phyloP scores from a whole-genome alignment of 176 grass and related monocot genomes.

The Olyra latifolia region DNA sequence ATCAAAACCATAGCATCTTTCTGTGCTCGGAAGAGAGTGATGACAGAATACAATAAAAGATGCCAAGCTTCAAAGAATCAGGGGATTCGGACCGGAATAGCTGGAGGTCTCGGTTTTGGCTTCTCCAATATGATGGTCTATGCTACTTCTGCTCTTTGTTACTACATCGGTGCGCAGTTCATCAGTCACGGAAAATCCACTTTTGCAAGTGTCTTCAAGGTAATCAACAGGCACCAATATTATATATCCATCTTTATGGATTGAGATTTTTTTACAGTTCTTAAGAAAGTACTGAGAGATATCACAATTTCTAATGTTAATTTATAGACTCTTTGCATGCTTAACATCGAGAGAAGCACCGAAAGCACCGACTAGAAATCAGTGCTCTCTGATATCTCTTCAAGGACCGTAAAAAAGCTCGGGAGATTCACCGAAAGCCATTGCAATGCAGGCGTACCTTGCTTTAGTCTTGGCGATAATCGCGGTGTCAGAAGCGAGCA shows the following conservation, averaged over 20 bases:
- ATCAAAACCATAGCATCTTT: slow-evolving; percentile 83
- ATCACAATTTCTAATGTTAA: no score
- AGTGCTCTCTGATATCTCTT: no score
- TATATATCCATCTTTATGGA: neutral
- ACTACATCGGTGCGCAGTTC: slow-evolving; percentile 45
- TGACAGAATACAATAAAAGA: slow-evolving; percentile 31
- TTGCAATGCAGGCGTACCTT: slow-evolving; percentile 28
- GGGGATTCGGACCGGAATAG: slow-evolving; percentile 48
- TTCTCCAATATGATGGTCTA: slow-evolving; percentile 44
- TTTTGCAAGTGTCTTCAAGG: slow-evolving; percentile 43
- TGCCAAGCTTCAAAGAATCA: slow-evolving; percentile 37
- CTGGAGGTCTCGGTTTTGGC: slow-evolving; percentile 45
- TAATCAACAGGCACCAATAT: slow-evolving; percentile 3
- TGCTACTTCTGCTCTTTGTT: slow-evolving; percentile 23
- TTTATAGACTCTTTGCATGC: no score
- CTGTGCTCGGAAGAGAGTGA: slow-evolving; percentile 55
- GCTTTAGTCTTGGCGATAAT: slow-evolving; percentile 27
- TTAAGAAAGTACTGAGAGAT: no score
- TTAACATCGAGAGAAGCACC: no score
- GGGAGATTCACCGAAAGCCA: neutral
- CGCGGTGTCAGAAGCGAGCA: neutral
- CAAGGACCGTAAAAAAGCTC: no score
- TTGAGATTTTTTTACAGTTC: slow-evolving; percentile 25
- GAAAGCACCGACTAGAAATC: no score
- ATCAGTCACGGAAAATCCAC: slow-evolving; percentile 32